Conservation (phyloP, 345 rosid genomes). For the Euphorbia pulcherrima region DNA sequence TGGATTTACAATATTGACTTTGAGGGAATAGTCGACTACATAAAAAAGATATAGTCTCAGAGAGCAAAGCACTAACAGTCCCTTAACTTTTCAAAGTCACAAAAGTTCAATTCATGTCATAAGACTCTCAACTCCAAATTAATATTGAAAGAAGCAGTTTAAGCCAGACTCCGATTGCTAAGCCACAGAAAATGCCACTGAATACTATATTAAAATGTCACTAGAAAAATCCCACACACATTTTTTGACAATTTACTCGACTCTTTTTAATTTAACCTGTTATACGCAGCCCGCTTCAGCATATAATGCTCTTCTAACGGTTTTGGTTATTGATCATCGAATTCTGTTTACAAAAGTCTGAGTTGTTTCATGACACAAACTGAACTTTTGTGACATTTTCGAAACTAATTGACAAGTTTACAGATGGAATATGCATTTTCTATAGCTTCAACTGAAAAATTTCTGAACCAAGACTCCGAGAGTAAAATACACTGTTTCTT, state of each 20-base stretch:
- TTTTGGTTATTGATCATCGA: no score
- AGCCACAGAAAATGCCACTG: no score
- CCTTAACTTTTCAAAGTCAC: background rate
- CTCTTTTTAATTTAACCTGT: background rate
- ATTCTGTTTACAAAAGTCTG: background rate
- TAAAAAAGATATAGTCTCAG: background rate
- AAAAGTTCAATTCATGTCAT: background rate
- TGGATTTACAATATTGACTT: background rate
- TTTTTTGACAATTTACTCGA: background rate
- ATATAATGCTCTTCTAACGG: no score
- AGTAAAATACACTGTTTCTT: background rate
- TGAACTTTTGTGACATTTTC: background rate
- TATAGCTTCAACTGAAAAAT: background rate
- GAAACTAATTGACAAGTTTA: background rate
- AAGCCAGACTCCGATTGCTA: no score
- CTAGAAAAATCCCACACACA: no score
- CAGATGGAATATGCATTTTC: background rate
- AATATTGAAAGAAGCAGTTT: no score
- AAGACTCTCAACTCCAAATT: background rate
- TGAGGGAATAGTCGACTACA: background rate
- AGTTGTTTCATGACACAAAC: background rate
- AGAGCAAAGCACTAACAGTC: background rate
- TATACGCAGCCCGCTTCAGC: background rate
- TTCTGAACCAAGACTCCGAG: background rate
- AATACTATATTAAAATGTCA: no score